Base-by-base conservation (phyloP, 805 yeast species). In the Metschnikowia orientalis region DNA sequence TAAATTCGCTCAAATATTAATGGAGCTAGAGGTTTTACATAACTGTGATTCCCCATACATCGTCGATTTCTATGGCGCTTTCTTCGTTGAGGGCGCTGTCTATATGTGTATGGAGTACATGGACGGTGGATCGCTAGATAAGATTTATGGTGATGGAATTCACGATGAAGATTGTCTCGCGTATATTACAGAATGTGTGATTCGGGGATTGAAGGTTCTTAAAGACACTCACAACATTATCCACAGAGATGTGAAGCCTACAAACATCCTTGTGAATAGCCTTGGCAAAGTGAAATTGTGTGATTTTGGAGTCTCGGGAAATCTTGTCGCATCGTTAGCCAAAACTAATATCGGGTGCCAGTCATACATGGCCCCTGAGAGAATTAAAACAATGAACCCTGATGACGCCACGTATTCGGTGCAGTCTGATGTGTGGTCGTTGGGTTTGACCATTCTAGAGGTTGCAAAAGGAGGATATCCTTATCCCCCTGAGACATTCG, bases 341-440 rank as follows among this genome's bases (percentile, higher is more conserved):
- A 79, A 87, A 50, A 90, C 98, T 0, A 90, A 92, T 49, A 87
- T 90, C 45, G 98, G 98, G 4, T 90, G 98, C 60, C 98, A 92
- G 61, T 83, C 95, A 1, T 90, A 90, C 59, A 92, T 92, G 97
- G 97, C 97, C 1, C 98, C 98, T 1, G 98, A 90, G 56, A 74
- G 98, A 52, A 92, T 92, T 47, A 79, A 80, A 51, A 75, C 84
- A 0, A 50, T 72, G 40, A 78, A 66, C 42, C 90, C 88, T 2
- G 88, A 82, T 51, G 89, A 78, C 45, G 69, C 75, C 6, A 77
- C 92, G 0, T 90, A 90, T 59, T 79, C 96, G 1, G 95, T 88
- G 3, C 97, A 90, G 53, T 81, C 95, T 7, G 98, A 90, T 59
- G 77, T 90, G 40, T 90, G 98, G 98, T 87, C 96, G 0, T 61